A percentile compares a stretch with the other conserved stretches of the same genome.
Evolutionary conservation across 768 basidiomycete genomes (phyloP).

Genomic region (Mycena latifolia): DNA sequence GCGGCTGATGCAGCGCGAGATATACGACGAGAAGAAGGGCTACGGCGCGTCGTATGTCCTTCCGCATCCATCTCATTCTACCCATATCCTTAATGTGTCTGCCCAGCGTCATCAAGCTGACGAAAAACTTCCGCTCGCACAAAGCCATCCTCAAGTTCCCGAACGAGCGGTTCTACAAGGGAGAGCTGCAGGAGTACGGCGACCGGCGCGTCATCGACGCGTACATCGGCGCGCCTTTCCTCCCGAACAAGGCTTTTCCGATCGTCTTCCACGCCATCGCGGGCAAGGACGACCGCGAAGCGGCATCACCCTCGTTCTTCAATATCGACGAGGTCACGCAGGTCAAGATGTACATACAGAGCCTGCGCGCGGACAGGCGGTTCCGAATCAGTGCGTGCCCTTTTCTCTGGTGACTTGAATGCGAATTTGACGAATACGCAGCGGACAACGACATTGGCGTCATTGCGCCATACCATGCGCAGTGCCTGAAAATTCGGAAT

Average conservation of each 20-base stretch:
- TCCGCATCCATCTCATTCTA: conserved; percentile 12
- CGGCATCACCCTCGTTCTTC: conserved; percentile 78
- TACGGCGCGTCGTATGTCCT: conserved; percentile 37
- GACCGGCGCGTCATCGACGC: conserved; percentile 53
- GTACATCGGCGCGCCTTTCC: conserved; percentile 53
- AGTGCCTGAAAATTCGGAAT: conserved; percentile 61
- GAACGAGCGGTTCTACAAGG: conserved; percentile 69
- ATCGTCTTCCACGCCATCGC: conserved; percentile 71
- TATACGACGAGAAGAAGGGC: conserved; percentile 51
- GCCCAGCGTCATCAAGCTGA: conserved; percentile 69
- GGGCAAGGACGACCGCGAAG: conserved; percentile 76
- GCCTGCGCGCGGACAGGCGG: conserved; percentile 47
- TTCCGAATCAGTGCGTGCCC: conserved; percentile 56
- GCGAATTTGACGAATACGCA: conserved; percentile 36
- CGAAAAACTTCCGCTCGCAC: conserved; percentile 78
- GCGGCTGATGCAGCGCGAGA: conserved; percentile 63
- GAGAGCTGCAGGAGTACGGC: conserved; percentile 64
- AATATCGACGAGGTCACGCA: conserved; percentile 71
- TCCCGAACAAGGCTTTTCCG: conserved; percentile 64
- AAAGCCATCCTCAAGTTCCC: conserved; percentile 70
- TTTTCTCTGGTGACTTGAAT: conserved; percentile 1
- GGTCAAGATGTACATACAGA: conserved; percentile 63
- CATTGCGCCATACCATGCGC: conserved; percentile 74
- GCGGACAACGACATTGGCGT: conserved; percentile 69
- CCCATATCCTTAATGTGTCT: conserved; percentile 18